Conservation (phyloP, 352 stramenopile species). For the Globisporangium mamillatum region DNA sequence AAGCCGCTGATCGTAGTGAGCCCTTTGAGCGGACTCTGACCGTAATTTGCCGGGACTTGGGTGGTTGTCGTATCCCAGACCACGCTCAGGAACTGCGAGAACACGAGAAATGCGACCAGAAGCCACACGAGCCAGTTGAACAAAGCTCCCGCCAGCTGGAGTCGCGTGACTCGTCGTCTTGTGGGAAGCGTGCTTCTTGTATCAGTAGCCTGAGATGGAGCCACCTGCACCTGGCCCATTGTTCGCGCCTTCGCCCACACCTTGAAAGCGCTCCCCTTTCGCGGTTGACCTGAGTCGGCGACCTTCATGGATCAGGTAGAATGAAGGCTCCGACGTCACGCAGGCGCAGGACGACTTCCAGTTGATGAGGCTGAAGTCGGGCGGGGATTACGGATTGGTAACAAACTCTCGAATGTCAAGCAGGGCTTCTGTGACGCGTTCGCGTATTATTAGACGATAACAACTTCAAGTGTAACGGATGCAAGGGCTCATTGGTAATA, state of each 20-base stretch:
- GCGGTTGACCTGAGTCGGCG: background rate
- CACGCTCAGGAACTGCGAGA: slow-evolving; percentile 3
- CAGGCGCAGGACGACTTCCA: background rate
- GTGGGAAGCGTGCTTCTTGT: background rate
- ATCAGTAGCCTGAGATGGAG: background rate
- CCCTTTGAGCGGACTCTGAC: slow-evolving; percentile 6
- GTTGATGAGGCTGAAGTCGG: background rate
- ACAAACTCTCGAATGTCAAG: background rate
- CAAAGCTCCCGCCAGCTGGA: background rate
- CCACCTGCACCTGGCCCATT: background rate
- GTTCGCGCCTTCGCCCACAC: too few species aligned
- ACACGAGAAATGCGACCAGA: background rate
- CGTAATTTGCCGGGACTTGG: background rate
- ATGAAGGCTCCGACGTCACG: background rate
- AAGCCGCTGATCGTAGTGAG: slow-evolving; percentile 3
- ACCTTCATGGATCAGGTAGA: background rate
- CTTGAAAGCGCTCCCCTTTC: background rate
- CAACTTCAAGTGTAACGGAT: background rate
- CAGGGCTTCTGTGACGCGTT: background rate
- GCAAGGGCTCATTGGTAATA: background rate
- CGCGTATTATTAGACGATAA: background rate
- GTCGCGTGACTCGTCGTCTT: background rate
- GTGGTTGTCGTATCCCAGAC: slow-evolving; percentile 4
- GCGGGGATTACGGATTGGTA: background rate
- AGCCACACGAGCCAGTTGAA: slow-evolving; percentile 9